Percentiles rank a stretch among this genome's conserved stretches.
phyloP scores from a whole-genome alignment of 1,139 yeast species.

The Blastobotrys ciferrii region DNA sequence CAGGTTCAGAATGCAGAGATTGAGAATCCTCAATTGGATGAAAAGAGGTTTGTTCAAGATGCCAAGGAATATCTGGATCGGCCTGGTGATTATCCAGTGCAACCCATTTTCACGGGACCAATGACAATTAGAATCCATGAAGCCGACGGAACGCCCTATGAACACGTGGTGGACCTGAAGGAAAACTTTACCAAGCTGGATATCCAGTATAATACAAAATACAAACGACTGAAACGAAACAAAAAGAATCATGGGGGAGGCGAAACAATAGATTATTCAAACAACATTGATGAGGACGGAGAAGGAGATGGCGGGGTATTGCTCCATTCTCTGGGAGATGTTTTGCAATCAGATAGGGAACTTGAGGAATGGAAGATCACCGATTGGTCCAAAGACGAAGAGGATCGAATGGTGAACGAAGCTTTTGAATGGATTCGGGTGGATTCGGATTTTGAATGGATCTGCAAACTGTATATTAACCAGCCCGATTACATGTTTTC shows the following conservation, averaged over 20 bases:
- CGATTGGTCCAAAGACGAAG: conserved; percentile 73
- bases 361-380: conserved; percentile 68
- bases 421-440: conserved; percentile 97
- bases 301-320: conserved; percentile 40
- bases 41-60: conserved; percentile 41
- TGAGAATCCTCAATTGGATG: conserved; percentile 38
- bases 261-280: conserved; percentile 18
- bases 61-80: conserved; percentile 36
- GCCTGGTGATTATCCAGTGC: conserved; percentile 17
- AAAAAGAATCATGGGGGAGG: conserved; percentile 44
- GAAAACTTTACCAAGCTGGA: conserved; percentile 85
- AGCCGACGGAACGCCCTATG: conserved; percentile 99
- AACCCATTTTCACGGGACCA: conserved; percentile 61
- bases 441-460: conserved; percentile 98
- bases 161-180: conserved; percentile 89
- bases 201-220: conserved; percentile 91
- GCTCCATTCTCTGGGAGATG: conserved; percentile 74
- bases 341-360: conserved; percentile 59
- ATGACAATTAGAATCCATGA: conserved; percentile 97
- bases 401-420: conserved; percentile 66
- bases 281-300: conserved; percentile 18
- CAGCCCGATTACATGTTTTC: conserved; percentile 96
- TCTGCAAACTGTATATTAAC: conserved; percentile 71
- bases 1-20: conserved; percentile 77
- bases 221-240: conserved; percentile 66